A percentile compares a stretch with the other conserved stretches of the same genome.
These are phyloP conservation scores for Seiridium cupressi DNA, from an alignment of 2,329 filamentous ascomycete species.

Conservation along the genomic window DNA sequence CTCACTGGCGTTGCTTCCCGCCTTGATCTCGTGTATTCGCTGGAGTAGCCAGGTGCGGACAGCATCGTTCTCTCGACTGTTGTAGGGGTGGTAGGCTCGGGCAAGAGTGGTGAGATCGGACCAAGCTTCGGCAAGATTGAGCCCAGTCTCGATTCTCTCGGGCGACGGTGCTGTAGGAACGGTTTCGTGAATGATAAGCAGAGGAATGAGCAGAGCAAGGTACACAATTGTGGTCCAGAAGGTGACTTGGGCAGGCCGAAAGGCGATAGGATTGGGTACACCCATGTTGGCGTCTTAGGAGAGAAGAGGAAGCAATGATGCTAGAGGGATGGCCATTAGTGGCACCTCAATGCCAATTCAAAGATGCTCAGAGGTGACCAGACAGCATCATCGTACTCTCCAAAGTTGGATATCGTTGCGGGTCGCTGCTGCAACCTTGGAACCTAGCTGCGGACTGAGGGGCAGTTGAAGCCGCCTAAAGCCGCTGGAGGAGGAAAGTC, in stretches of 20 bases:
- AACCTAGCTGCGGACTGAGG: too few species aligned
- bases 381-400: too few species aligned
- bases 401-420: too few species aligned
- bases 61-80: constrained; percentile 78
- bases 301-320: neutral
- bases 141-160: constrained; percentile 53
- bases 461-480: too few species aligned
- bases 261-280: constrained; percentile 62
- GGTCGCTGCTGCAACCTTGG: too few species aligned
- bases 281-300: neutral
- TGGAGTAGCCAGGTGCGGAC: constrained; percentile 74
- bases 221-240: constrained; percentile 72
- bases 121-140: constrained; percentile 87
- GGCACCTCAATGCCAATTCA: too few species aligned
- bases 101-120: constrained; percentile 75
- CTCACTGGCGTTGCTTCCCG: constrained; percentile 47
- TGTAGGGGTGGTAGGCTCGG: constrained; percentile 80
- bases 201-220: constrained; percentile 69
- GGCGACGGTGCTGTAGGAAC: constrained; percentile 63
- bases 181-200: constrained; percentile 72
- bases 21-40: constrained; percentile 69
- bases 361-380: too few species aligned
- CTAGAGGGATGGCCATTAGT: too few species aligned
- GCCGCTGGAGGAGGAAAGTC: too few species aligned
- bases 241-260: constrained; percentile 78